Base-by-base conservation (phyloP, 345 rosid species). In the Boechera divaricarpa region DNA sequence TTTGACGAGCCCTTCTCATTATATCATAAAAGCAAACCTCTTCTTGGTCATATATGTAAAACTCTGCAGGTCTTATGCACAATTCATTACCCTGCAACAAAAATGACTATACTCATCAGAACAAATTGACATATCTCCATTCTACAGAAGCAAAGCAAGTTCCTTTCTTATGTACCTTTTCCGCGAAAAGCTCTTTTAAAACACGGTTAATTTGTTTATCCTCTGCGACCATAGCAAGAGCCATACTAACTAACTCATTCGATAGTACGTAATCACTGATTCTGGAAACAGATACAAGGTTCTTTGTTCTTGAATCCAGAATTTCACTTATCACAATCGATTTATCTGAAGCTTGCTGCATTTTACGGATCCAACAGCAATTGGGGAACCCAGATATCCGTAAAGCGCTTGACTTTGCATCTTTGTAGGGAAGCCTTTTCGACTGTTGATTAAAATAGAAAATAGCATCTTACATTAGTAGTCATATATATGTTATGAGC, bases 141-240 rank as follows among this genome's bases (percentile, higher is more conserved):
- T 28, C 3, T 45, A 38, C 10, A 33, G 3, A 39, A 36, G 52
- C 55, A 42, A 59, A 59, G 29, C 44, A 49, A 49, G 61, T 48
- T 54, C 39, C 12, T 45, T 67, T 36, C 42, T 29, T 39, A 60
- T 67, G 42, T 90, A 91, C 96, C 89, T 94, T 83, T 79, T 90
- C 96, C 1, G 96, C 91, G 41, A 94, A 94, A 9, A 91, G 88
- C 72, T 90, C 97, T 82, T 94, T 93, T 0, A 91, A 90, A 61
- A 91, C 98, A 45, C 94, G 97, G 80, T 94, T 91, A 62, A 94
- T 94, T 83, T 94, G 97, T 80, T 90, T 90, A 87, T 94, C 96
- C 70, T 91, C 96, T 18, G 97, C 96, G 10, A 94, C 98, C 97
- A 90, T 91, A 7, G 97, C 98, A 18, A 94, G 84, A 55, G 97